Evolutionary conservation across 768 basidiomycete species (phyloP), one percentile per base, ranked within the genome.

Genomic region (Phanerochaete sordida): DNA sequence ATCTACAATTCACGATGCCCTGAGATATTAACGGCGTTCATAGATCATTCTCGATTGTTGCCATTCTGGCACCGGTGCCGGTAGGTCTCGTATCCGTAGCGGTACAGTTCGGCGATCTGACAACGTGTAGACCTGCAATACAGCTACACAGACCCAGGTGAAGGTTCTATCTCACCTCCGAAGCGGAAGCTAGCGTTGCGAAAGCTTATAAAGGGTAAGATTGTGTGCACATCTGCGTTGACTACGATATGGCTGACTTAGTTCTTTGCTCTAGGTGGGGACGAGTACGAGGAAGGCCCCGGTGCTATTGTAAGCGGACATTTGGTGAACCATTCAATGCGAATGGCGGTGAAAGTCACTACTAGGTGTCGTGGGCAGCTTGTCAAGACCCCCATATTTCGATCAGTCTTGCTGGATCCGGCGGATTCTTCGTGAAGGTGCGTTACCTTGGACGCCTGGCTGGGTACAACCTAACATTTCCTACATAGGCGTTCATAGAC

Each of bases 31-130:
- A n/a, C n/a, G n/a, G n/a, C n/a, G n/a, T n/a, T n/a, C n/a, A 47
- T 27, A 72, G 70, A 67, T 69, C 52, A 59, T 72, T 26, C 67
- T 72, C 44, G 70, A 72, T 54, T 69, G 65, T 45, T 72, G 70
- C 43, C 69, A 70, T 43, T 69, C 68, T n/a, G 68, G 68, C 8
- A 65, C 66, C 0, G 65, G 54, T 28, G 62, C 64, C 15, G 66
- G 66, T 67, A 27, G 7, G 61, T 46, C 19, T 24, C 1, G 4
- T 43, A 19, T 19, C 8, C 19, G 8, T 4, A 7, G 13, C 8
- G 39, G 19, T 9, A 11, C 8, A 7, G 7, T 6, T 35, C 33
- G 33, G 6, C 6, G 13, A 13, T 13, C 13, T 6, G 19, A 9
- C 19, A 19, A 43, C 4, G 7, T 4, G 4, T 19, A 43, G 39